Evolutionary conservation across 306 rosid genomes (phyloP), one percentile per base, ranked within the genome.

Genomic region (Urtica urens): DNA sequence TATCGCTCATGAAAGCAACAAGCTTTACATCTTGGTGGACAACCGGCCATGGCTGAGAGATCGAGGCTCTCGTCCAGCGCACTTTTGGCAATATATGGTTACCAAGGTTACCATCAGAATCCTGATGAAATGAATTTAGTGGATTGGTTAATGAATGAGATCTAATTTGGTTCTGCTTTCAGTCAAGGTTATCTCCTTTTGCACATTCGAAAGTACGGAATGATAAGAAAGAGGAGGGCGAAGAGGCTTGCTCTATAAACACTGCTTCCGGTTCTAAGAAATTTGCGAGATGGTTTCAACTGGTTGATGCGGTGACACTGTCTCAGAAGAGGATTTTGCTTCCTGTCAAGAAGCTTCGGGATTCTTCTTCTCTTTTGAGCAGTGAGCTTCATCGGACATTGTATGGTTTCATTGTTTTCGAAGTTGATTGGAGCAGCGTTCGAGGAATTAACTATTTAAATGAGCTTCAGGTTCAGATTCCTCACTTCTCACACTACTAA

Each of bases 141-240:
- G 1, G 10, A 34, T 35, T 28, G 44, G 11, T 14, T 3, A 21
- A 4, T 1, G 31, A 35, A 7, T 25, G 20, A 4, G 22, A 14
- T 21, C 27, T 18, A 7, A 15, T 4, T 51, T 18, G 16, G 45
- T 46, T 52, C 5, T 3, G 19, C 23, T 34, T 73, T 35, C 93
- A 92, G 99, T 92, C 99, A 34, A 82, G 99, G 78, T 53, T 79
- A 44, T 92, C 99, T 66, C 96, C 99, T 48, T 92, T 92, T 77
- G 99, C 92, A 10, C 66, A 73, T 66, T 49, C 59, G 49, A 92
- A 92, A 77, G 57, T 57, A 16, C 79, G 68, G 64, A 82, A 62
- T 72, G 63, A 39, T 43, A 73, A 72, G 55, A 75, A 63, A 31
- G 76, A 29, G 41, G 76, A 29, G 41, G 83, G 66, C 37, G 68